Base-by-base conservation (phyloP, 1,284 basidiomycete genomes). In the Puccinia novopanici region DNA sequence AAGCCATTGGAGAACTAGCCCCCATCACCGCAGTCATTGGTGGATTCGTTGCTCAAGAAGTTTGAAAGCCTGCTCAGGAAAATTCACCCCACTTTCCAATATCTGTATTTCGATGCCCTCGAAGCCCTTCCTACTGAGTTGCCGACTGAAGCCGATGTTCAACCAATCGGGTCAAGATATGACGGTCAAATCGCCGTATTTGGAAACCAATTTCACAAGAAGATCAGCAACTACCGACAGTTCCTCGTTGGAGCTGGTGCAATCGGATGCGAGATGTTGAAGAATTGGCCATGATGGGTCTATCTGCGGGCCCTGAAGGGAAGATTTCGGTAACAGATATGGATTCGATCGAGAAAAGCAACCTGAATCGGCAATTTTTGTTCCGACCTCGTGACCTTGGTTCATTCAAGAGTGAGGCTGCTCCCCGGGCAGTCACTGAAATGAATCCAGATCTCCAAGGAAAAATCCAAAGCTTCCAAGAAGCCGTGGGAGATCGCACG, bases 221-320 rank as follows among this genome's bases (percentile, higher is more conserved):
- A 94, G 88, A 92, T 99, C 81, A 89, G 91, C 75, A 93, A 94
- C 85, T 91, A 94, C 85, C 90, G 93, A 61, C 93, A 99, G 85
- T 99, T 99, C 90, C 89, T 99, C 42, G 97, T 99, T 75, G 97
- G 97, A 10, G 92, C 96, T 30, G 97, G 97, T 81, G 97, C 97
- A 65, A 99, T 99, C 86, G 97, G 97, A 34, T 99, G 98, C 85
- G 97, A 99, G 87, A 99, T 99, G 97, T 88, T 99, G 85, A 99
- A 99, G 89, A 99, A 99, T 87, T 99, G 97, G 92, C 93, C 84
- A 95, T 99, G 94, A 98, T 99, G 90, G 97, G 97, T 83, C 88
- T 99, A 68, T 96, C 90, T 17, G 90, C 92, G 57, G 94, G 93
- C 3, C 88, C 90, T 19, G 88, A 91, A 75, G 97, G 94, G 30